Conservation (phyloP, 176 grass and related monocot species). For the Poa pratensis region DNA sequence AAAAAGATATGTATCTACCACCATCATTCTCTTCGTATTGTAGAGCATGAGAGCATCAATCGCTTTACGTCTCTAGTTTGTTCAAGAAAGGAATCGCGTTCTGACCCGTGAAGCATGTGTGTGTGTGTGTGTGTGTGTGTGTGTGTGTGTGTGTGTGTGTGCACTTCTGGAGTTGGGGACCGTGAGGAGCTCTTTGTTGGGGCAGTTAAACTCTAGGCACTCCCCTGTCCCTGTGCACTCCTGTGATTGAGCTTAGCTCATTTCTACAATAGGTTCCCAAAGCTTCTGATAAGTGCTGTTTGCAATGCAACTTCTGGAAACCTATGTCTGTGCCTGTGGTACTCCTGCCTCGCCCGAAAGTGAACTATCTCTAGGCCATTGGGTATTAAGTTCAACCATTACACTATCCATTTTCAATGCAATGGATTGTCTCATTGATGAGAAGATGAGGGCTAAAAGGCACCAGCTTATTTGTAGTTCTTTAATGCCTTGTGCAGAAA, state of each 20-base stretch:
- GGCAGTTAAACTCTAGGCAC: slow-evolving; percentile 1
- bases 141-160: neutral
- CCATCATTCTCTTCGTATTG: too few relatives aligned
- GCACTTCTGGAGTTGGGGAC: too few relatives aligned
- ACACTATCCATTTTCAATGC: neutral
- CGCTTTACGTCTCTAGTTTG: slow-evolving; percentile 17
- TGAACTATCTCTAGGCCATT: neutral
- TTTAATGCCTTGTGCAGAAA: neutral
- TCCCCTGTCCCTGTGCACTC: neutral
- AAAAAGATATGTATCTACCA: too few relatives aligned
- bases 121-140: neutral
- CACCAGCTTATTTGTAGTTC: neutral
- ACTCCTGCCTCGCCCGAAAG: neutral
- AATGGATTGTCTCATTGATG: neutral
- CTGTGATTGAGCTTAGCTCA: slow-evolving; percentile 17
- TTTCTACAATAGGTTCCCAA: neutral
- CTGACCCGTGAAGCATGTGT: slow-evolving; percentile 8
- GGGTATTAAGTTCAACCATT: neutral
- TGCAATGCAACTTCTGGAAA: neutral
- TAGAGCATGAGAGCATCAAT: neutral
- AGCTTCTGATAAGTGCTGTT: neutral
- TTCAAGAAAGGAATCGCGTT: neutral
- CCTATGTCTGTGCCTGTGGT: neutral
- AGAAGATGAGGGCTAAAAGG: neutral
- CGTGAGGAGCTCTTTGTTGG: neutral